Base-by-base conservation (phyloP, 148 eudicot genomes). In the Heliamphora exappendiculata region DNA sequence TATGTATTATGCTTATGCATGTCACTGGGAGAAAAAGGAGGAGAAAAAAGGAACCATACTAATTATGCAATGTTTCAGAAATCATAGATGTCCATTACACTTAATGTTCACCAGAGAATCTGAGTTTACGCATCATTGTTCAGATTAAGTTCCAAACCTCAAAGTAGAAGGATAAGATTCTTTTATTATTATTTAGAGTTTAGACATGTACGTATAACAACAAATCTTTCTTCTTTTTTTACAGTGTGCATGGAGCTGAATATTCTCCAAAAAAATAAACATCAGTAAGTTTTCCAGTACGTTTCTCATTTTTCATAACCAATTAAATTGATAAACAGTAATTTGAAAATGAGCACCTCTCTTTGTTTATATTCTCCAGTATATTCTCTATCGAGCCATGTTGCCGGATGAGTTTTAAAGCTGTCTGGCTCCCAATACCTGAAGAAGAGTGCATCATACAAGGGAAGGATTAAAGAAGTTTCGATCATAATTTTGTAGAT, bases 361-460 rank as follows among this genome's bases (percentile, higher is more conserved):
- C 97, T 83, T 85, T 92, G 82, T 91, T 93, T 53, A 95, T 84
- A 79, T 95, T 91, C 82, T 92, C 97, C 81, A 95, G 63, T 77
- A 95, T 88, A 77, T 57, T 82, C 80, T 95, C 99, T 57, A 95
- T 92, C 42, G 96, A 89, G 19, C 94, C 97, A 81, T 95, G 99
- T 67, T 95, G 97, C 57, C 94, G 94, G 62, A 95, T 91, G 67
- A 95, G 91, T 90, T 92, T 93, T 86, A 95, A 78, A 82, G 99
- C 99, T 76, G 99, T 93, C 83, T 74, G 80, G 75, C 93, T 91
- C 51, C 99, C 99, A 68, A 95, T 91, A 78, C 99, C 99, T 95
- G 85, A 68, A 11, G 29, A 54, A 41, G 36, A 47, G 5, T 31
- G 31, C 54, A 63, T 12, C 26, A 2, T 39, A 42, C 22, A 42